Percentiles rank a stretch among this genome's conserved stretches.
These are phyloP conservation scores for Phytophthora rubi DNA, from an alignment of 352 stramenopile species.

Conservation along the genomic window DNA sequence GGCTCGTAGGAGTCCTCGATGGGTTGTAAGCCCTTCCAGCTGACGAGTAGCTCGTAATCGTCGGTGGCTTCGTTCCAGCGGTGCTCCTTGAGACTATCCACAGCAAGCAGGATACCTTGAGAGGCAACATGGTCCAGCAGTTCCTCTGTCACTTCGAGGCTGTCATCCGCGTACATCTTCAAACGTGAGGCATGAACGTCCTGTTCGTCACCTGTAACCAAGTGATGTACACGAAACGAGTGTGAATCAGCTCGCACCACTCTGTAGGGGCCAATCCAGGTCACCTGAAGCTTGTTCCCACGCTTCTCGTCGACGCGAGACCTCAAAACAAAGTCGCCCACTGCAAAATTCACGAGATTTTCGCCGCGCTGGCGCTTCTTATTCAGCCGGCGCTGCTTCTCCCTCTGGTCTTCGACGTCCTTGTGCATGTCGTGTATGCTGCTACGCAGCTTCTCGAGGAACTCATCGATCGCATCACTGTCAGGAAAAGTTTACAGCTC, in stretches of 20 bases:
- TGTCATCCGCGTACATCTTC: constrained; percentile 7
- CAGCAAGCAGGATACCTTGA: constrained; percentile 6
- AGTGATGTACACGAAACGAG: not conserved
- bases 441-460: not conserved
- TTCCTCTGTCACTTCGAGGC: constrained; percentile 2
- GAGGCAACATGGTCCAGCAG: constrained; percentile 6
- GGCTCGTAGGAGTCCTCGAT: not conserved
- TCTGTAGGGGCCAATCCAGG: not conserved
- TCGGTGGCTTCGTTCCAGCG: not conserved
- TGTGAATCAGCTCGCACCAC: not conserved
- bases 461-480: not conserved
- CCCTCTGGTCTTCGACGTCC: not conserved
- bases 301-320: constrained; percentile 10
- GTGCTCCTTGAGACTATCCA: not conserved
- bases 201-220: constrained; percentile 1
- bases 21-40: not conserved
- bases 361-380: constrained; percentile 4
- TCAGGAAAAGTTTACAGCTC: not conserved
- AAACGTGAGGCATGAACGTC: constrained; percentile 2
- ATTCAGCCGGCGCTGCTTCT: constrained; percentile 4
- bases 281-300: constrained; percentile 12
- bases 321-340: constrained; percentile 12
- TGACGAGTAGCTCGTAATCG: constrained; percentile 1
- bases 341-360: constrained; percentile 8
- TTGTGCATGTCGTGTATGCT: constrained; percentile 1